Evolutionary conservation across 1,284 basidiomycete species (phyloP), one percentile per base, ranked within the genome.

Genomic region (Termitomyces sp.): DNA sequence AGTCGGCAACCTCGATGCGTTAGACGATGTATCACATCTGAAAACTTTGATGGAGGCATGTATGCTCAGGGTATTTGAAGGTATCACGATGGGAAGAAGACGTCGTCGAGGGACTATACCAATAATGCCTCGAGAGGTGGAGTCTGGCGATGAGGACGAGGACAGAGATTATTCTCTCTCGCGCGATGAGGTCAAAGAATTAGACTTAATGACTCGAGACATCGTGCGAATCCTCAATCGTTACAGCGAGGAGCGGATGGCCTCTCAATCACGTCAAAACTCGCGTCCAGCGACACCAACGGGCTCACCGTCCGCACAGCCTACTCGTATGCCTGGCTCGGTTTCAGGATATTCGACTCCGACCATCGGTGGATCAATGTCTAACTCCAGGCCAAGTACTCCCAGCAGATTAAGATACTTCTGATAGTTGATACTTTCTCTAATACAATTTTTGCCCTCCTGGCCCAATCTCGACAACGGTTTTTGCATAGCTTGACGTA

Each of bases 51-150:
- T 97, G 77, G 92, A 97, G 64, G 75, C 78, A 2, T 93, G 90
- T 66, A 87, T 98, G 85, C 75, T 95, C 50, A 84, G 95, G 42
- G 92, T 97, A 1, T 98, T 94, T 63, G 91, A 98, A 65, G 94
- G 94, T 26, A 86, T 95, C 54, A 79, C 79, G 38, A 79, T 81
- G 74, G 70, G 71, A 52, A 70, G 71, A 38, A 69, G 68, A 52
- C 68, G 66, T 42, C 67, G 66, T 36, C 59, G 67, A 44, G 58
- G 68, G 21, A 65, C 69, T 6, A 60, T 76, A 19, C 71, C 72
- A 30, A 65, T 72, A 52, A 68, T 73, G 33, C 70, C 74, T 38
- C 70, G 75, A 41, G 82, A 86, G 58, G 84, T 84, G 62, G 85
- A 87, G 64, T 74, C 75, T 1, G 85, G 79, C 13, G 83, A 85